These are phyloP conservation scores for Paratinospora sagittata DNA, from an alignment of 164 flowering plant genomes.

Conservation along the genomic window DNA sequence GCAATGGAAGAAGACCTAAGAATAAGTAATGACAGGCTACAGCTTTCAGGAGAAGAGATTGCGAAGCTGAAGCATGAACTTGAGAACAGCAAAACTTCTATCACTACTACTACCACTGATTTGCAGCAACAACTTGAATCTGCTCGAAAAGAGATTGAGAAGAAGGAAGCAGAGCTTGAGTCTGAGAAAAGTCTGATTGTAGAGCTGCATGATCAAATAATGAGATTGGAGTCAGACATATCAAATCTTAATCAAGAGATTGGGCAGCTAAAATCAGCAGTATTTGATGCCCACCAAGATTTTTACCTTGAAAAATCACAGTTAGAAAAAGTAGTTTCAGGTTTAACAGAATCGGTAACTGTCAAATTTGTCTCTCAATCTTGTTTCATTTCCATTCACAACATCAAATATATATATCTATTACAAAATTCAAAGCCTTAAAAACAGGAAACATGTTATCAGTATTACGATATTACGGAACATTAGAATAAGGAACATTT, in stretches of 20 bases:
- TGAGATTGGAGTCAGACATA: constrained; percentile 19
- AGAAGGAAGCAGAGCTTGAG: constrained; percentile 22
- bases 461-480: no score
- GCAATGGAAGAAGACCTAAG: constrained; percentile 41
- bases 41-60: constrained; percentile 43
- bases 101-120: constrained; percentile 13
- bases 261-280: constrained; percentile 38
- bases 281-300: constrained; percentile 43
- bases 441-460: no score
- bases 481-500: no score
- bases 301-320: constrained; percentile 8
- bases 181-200: constrained; percentile 15
- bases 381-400: no score
- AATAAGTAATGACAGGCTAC: constrained; percentile 32
- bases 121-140: constrained; percentile 16
- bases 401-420: no score
- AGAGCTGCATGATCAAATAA: constrained; percentile 22
- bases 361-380: no score
- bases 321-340: neutral
- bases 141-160: constrained; percentile 7
- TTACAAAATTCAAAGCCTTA: no score
- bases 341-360: neutral
- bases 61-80: constrained; percentile 42
- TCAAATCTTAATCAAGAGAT: constrained; percentile 49
- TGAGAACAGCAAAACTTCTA: constrained; percentile 24